Evolutionary conservation across 2,329 filamentous ascomycete genomes (phyloP), one percentile per base, ranked within the genome.

Genomic region (Aspergillus sp.): DNA sequence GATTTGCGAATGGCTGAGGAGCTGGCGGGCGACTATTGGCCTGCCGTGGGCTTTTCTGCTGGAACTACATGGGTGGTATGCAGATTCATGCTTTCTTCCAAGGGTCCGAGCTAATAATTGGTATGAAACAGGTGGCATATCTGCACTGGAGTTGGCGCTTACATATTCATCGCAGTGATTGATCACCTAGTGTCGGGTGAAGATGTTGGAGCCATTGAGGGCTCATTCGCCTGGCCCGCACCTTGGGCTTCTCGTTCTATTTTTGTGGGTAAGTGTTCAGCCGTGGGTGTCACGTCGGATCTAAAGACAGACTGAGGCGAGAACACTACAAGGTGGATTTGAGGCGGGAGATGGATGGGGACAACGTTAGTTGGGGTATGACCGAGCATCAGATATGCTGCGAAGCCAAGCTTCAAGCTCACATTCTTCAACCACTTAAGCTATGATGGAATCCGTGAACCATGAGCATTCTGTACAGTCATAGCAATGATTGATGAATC

Each of bases 61-160:
- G 15, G 71, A 74, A 49, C 64, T 74, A 39, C 71, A 73, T 57
- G 72, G 70, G 8, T 74, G 71, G 70, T 73, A 65, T n/a, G 61
- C 11, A 36, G 32, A 13, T 5, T 13, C 11, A 59, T 36, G 21
- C 42, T 42, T 32, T 59, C 1, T 7, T 27, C 19, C 27, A 1
- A 2, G 7, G 1, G 0, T 13, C 21, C 2, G 5, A 1, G 19
- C 7, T 48, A 10, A 62, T 10, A 5, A 13, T 53, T 0, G 0
- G 41, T 32, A 17, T 23, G 17, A 48, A 36, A 36, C 27, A 66
- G 63, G 62, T 69, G 67, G 66, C 66, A 69, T 60, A 66, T 68
- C 11, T 68, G 54, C 17, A 69, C 66, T 5, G 66, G 54, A 30
- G 58, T 66, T n/a, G 67, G 67, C 0, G 66, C 66, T 2, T 69